Base-by-base conservation (phyloP, 2,329 filamentous ascomycete species). In the Nakataea oryzae region DNA sequence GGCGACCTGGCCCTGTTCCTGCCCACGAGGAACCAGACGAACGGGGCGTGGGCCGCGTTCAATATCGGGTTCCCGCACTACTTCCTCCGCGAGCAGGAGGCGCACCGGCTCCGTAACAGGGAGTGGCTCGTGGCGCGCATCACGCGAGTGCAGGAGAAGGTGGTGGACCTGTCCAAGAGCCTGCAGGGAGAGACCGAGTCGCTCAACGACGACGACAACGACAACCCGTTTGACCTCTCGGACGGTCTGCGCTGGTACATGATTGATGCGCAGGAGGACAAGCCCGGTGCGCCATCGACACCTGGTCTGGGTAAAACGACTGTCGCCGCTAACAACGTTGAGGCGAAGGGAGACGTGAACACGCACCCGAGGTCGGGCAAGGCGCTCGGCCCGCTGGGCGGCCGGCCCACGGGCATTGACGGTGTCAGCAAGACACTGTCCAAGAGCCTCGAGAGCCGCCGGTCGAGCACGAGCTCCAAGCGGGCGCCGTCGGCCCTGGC, bases 61-160 rank as follows among this genome's bases (percentile, higher is more conserved):
- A 99, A 99, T 69, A 90, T 99, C 34, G 93, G 93, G 1, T 96
- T 93, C 64, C 95, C 95, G 11, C 95, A 99, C 73, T 97, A 95
- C 76, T 99, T 99, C 77, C 81, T 99, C 3, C 89, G 92, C 47
- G 95, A 99, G 74, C 90, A 96, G 72, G 93, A 97, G 68, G 83
- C 82, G 1, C 96, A 99, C 74, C 88, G 91, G 64, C 79, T 99
- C 7, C 86, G 88, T 32, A 87, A 86, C 58, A 85, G 93, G 47
- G 95, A 99, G 72, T 99, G 95, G 92, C 85, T 99, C n/a, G 87
- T 99, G 9, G 95, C 95, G 11, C 87, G 95, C 21, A 97, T 99
- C 63, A 87, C 87, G 14, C 91, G 91, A 66, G 86, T 97, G 27
- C 91, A 97, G 76, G 91, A 97, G 72, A 89, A 92, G 3, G 88